A percentile compares a stretch with the other conserved stretches of the same genome.
Evolutionary conservation across 2,329 filamentous ascomycete species (phyloP).

Genomic region (Fusarium sp.): DNA sequence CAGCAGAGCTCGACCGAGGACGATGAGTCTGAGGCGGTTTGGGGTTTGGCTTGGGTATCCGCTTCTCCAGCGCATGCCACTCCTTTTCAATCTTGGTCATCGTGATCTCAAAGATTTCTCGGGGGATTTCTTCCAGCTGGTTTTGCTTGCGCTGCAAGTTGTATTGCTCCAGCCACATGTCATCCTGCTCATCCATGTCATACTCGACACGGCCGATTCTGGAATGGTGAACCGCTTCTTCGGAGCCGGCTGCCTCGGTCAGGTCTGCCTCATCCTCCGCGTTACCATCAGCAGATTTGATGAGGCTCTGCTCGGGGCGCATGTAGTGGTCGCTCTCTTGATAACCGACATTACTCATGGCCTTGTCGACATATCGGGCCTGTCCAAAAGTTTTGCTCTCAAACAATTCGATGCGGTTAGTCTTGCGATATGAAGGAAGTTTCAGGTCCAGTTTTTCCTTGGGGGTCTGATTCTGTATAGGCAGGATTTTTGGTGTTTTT

Average conservation of each 20-base stretch:
- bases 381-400: slow-evolving; percentile 89
- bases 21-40: slow-evolving; percentile 96
- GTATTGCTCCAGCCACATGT: slow-evolving; percentile 90
- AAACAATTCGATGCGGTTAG: slow-evolving; percentile 82
- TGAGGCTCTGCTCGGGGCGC: slow-evolving; percentile 78
- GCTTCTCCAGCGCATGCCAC: slow-evolving; percentile 95
- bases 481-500: slow-evolving; percentile 74
- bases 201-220: slow-evolving; percentile 89
- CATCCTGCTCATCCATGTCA: slow-evolving; percentile 99
- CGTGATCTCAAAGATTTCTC: slow-evolving; percentile 95
- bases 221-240: slow-evolving; percentile 49
- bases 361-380: slow-evolving; percentile 92
- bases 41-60: slow-evolving; percentile 96
- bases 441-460: slow-evolving; percentile 85
- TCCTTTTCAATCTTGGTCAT: slow-evolving; percentile 99
- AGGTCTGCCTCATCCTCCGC: slow-evolving; percentile 70
- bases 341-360: slow-evolving; percentile 95
- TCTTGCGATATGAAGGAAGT: slow-evolving; percentile 78
- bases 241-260: slow-evolving; percentile 44
- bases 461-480: slow-evolving; percentile 82
- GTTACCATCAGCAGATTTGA: slow-evolving; percentile 71
- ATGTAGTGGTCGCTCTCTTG: slow-evolving; percentile 93
- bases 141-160: slow-evolving; percentile 81
- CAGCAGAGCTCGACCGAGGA: slow-evolving; percentile 91
- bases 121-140: slow-evolving; percentile 85